Evolutionary conservation across 352 stramenopile genomes (phyloP), one percentile per base, ranked within the genome.

Genomic region (Pythium coloratum): DNA sequence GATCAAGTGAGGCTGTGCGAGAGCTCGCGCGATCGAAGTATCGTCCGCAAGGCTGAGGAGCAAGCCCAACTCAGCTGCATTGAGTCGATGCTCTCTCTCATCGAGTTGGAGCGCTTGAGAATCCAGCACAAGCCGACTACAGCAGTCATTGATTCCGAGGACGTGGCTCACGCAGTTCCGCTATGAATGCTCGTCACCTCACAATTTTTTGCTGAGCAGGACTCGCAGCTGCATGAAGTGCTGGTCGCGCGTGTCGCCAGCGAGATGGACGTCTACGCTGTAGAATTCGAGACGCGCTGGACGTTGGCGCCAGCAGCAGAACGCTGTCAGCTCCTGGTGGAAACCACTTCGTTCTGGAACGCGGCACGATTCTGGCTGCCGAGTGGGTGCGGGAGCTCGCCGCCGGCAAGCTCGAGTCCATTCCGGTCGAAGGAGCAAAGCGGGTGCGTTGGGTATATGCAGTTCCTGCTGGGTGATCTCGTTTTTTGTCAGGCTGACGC

Each of bases 341-440:
- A 63, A 24, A 38, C 44, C 42, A 46, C 40, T 1, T 18, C 57
- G 26, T 63, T 63, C 13, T 63, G 57, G 57, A 18, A 28, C 32
- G 12, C 36, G 0, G 42, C 34, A 1, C 42, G 57, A 26, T 63
- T 63, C 42, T 63, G 57, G 57, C 42, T 63, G 42, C 42, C 16
- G 14, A 20, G 42, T 38, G 57, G 13, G 40, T 38, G 28, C 30
- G 20, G 1, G 13, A 32, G 18, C 26, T 42, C 13, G 26, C 53
- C 2, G 57, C 28, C 18, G 18, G 55, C 0, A 28, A 55, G 26
- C 24, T 55, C 16, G 16, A 38, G n/a, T 6, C 5, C 2, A 28
- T 50, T 1, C 13, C 13, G 1, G 18, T 50, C 44, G 4, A 14
- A 14, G 14, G 2, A 26, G 44, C 16, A 18, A 50, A 50, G n/a